Evolutionary conservation across 257 asterid genomes (phyloP).

Genomic region (Solanum sejunctum): DNA sequence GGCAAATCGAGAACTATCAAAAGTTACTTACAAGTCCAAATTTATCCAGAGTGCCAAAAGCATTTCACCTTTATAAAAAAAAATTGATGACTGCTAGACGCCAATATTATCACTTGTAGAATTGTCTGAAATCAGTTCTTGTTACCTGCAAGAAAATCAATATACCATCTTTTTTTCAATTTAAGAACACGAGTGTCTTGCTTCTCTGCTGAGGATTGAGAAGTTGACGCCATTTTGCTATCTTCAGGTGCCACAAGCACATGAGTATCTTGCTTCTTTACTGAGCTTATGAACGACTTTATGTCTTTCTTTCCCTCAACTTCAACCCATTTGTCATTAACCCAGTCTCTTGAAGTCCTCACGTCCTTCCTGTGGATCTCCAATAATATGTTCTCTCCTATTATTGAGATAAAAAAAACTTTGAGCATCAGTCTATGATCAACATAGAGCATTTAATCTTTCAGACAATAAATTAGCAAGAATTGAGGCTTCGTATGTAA

Average conservation of each 20-base stretch:
- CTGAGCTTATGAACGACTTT: slow-evolving; percentile 11
- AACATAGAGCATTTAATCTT: not conserved
- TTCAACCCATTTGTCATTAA: slow-evolving; percentile 31
- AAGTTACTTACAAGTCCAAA: not conserved
- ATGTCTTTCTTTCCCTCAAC: slow-evolving; percentile 25
- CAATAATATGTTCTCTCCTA: slow-evolving; percentile 35
- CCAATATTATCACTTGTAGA: not conserved
- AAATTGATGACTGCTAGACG: not conserved
- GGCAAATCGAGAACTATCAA: not conserved
- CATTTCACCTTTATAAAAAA: not conserved
- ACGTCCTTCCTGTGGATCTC: slow-evolving; percentile 19
- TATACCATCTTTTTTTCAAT: not conserved
- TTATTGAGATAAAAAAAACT: not conserved
- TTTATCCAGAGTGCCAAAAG: not conserved
- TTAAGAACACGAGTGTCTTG: not conserved
- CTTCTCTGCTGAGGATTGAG: not conserved
- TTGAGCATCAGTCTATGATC: not conserved
- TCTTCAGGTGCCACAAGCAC: not conserved
- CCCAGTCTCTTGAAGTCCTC: slow-evolving; percentile 49
- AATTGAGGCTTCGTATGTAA: not conserved
- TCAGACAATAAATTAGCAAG: not conserved
- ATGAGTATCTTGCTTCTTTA: too few species aligned
- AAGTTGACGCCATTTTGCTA: not conserved
- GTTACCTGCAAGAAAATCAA: not conserved
- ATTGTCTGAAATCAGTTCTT: too few species aligned